A percentile compares a stretch with the other conserved stretches of the same genome.
Conservation (phyloP, 352 stramenopile genomes). For the Globisporangium perplexum region DNA sequence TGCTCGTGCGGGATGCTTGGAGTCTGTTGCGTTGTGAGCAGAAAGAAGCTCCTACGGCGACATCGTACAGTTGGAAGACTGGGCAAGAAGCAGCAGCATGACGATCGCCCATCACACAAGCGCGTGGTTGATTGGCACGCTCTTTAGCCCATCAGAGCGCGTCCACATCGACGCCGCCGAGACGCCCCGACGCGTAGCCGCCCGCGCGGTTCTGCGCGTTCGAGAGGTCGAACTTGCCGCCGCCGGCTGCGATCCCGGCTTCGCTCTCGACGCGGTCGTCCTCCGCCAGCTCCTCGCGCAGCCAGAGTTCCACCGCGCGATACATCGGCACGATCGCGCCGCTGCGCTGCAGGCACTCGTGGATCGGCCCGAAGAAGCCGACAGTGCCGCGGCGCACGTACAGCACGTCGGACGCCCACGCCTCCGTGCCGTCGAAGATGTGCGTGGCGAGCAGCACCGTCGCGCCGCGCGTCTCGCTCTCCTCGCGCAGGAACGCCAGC, state of each 20-base stretch:
- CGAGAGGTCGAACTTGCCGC: slow-evolving; percentile 38
- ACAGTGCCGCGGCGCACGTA: slow-evolving; percentile 81
- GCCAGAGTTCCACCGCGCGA: slow-evolving; percentile 89
- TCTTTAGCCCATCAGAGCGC: slow-evolving; percentile 11
- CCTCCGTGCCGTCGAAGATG: slow-evolving; percentile 97
- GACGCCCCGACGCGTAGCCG: slow-evolving; percentile 62
- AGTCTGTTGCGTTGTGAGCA: too few species aligned
- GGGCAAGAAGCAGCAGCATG: too few species aligned
- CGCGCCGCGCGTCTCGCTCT: slow-evolving; percentile 49
- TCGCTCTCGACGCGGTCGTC: slow-evolving; percentile 69
- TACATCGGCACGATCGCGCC: slow-evolving; percentile 86
- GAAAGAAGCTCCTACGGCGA: too few species aligned
- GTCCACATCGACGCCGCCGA: slow-evolving; percentile 55
- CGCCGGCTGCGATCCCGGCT: slow-evolving; percentile 22
- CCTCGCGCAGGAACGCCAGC: slow-evolving; percentile 89
- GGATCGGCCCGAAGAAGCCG: slow-evolving; percentile 57
- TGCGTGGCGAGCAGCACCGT: slow-evolving; percentile 87
- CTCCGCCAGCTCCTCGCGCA: slow-evolving; percentile 88
- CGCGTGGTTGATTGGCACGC: too few species aligned
- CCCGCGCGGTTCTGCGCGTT: slow-evolving; percentile 75
- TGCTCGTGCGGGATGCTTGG: too few species aligned
- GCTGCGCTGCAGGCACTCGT: slow-evolving; percentile 55
- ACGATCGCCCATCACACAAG: too few species aligned
- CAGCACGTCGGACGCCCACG: slow-evolving; percentile 93
- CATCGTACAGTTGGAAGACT: too few species aligned